These are phyloP conservation scores for Crithidia bombi DNA, from an alignment of 208 protist genomes.

Conservation along the genomic window DNA sequence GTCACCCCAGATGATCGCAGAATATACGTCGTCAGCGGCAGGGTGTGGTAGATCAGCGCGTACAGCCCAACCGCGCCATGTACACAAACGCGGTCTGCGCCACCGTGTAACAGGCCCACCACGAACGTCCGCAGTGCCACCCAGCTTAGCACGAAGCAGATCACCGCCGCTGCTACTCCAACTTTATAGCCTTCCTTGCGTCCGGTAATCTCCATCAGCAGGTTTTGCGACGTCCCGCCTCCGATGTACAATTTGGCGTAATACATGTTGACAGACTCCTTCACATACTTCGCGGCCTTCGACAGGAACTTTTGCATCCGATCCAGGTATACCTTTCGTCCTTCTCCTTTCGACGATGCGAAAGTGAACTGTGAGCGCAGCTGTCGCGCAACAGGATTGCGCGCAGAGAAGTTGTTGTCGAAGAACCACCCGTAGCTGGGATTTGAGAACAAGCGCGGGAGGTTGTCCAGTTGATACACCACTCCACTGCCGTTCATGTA, in stretches of 20 bases:
- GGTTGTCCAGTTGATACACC: conserved; percentile 31
- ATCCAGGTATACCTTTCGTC: conserved; percentile 4
- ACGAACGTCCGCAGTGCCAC: conserved; percentile 45
- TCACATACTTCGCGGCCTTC: conserved; percentile 15
- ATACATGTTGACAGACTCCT: neutral
- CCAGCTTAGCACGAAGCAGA: conserved; percentile 41
- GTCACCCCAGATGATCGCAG: conserved; percentile 55
- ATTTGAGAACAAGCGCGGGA: conserved; percentile 43
- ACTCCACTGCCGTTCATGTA: conserved; percentile 37
- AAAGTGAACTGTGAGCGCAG: conserved; percentile 47
- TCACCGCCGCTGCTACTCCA: conserved; percentile 39
- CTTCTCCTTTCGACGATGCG: conserved; percentile 22
- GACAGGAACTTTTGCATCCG: conserved; percentile 27
- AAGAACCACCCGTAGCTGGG: conserved; percentile 60
- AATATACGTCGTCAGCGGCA: conserved; percentile 51
- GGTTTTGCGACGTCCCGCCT: conserved; percentile 40
- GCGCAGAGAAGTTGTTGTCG: conserved; percentile 47
- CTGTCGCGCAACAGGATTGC: conserved; percentile 28
- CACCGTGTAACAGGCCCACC: conserved; percentile 40
- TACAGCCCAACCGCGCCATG: conserved; percentile 48
- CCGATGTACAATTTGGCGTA: conserved; percentile 37
- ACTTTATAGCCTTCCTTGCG: conserved; percentile 50
- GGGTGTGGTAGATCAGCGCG: conserved; percentile 38
- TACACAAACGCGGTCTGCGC: conserved; percentile 47
- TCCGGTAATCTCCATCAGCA: conserved; percentile 24